A percentile compares a stretch with the other conserved stretches of the same genome.
phyloP scores from a whole-genome alignment of 2,329 filamentous ascomycete species.

The Exophiala alcalophila region DNA sequence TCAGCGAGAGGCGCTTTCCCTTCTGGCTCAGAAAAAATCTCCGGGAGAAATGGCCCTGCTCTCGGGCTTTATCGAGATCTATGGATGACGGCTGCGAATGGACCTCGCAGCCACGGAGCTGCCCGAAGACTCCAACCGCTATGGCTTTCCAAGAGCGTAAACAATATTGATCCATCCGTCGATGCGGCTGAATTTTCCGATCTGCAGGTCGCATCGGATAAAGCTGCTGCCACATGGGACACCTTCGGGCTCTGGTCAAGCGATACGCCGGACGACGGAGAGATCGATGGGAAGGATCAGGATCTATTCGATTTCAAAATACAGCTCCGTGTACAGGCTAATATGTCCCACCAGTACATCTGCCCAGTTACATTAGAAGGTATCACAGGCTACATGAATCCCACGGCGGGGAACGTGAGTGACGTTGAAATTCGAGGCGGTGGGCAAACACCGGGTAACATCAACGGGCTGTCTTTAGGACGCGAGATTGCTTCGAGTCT shows the following conservation, averaged over 20 bases:
- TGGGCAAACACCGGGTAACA: slow-evolving; percentile 1
- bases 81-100: slow-evolving; percentile 15
- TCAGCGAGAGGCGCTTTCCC: too few species aligned
- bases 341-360: slow-evolving; percentile 3
- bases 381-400: slow-evolving; percentile 2
- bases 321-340: slow-evolving; percentile 5
- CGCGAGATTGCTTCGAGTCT: not conserved
- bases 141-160: slow-evolving; percentile 1
- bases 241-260: too few species aligned
- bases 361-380: slow-evolving; percentile 7
- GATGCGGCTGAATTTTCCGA: too few species aligned
- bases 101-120: slow-evolving; percentile 5
- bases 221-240: too few species aligned
- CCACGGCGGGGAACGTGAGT: not conserved
- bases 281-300: not conserved
- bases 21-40: too few species aligned
- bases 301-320: slow-evolving; percentile 7
- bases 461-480: slow-evolving; percentile 3
- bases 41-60: too few species aligned
- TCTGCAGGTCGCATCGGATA: too few species aligned
- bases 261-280: not conserved
- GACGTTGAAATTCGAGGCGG: slow-evolving; percentile 2
- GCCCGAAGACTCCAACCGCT: slow-evolving; percentile 19
- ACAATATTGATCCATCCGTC: too few species aligned
- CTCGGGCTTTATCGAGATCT: slow-evolving; percentile 10